phyloP scores from a whole-genome alignment of 805 yeast genomes.

The Candida palmyrensis region DNA sequence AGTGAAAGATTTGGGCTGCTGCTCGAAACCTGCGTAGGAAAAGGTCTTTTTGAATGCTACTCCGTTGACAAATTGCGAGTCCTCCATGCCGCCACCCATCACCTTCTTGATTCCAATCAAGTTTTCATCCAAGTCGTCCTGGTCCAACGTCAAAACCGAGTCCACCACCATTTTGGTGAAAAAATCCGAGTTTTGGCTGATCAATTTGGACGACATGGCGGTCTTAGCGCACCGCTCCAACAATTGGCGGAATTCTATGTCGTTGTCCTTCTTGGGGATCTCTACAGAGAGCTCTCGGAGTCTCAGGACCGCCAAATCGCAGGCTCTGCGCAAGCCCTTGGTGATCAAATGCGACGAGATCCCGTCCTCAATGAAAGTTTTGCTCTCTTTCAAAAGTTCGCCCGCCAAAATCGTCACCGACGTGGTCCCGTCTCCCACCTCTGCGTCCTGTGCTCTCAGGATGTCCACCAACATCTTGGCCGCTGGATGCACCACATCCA shows the following conservation, averaged over 20 bases:
- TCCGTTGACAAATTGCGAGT: slow-evolving; percentile 82
- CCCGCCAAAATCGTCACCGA: slow-evolving; percentile 94
- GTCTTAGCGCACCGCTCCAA: slow-evolving; percentile 92
- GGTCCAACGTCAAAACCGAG: slow-evolving; percentile 85
- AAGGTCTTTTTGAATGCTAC: slow-evolving; percentile 97
- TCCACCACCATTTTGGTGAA: slow-evolving; percentile 97
- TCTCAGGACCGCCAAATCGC: slow-evolving; percentile 66
- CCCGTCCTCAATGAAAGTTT: slow-evolving; percentile 91
- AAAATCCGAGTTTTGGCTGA: slow-evolving; percentile 79
- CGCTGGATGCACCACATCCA: slow-evolving; percentile 98
- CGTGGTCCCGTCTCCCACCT: slow-evolving; percentile 98
- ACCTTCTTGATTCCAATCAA: slow-evolving; percentile 93
- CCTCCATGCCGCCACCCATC: slow-evolving; percentile 96
- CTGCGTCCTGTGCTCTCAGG: slow-evolving; percentile 95
- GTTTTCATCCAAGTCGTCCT: slow-evolving; percentile 77
- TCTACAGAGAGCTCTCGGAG: slow-evolving; percentile 73
- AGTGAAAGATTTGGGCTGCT: slow-evolving; percentile 83
- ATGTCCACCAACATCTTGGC: slow-evolving; percentile 94
- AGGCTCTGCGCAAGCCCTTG: slow-evolving; percentile 84
- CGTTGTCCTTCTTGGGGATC: slow-evolving; percentile 49
- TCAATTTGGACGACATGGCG: slow-evolving; percentile 94
- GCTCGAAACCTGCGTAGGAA: slow-evolving; percentile 97
- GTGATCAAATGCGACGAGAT: slow-evolving; percentile 85
- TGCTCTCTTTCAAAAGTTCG: slow-evolving; percentile 87
- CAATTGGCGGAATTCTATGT: slow-evolving; percentile 54